Base-by-base conservation (phyloP, 148 eudicot species). In the Arbutus unedo region DNA sequence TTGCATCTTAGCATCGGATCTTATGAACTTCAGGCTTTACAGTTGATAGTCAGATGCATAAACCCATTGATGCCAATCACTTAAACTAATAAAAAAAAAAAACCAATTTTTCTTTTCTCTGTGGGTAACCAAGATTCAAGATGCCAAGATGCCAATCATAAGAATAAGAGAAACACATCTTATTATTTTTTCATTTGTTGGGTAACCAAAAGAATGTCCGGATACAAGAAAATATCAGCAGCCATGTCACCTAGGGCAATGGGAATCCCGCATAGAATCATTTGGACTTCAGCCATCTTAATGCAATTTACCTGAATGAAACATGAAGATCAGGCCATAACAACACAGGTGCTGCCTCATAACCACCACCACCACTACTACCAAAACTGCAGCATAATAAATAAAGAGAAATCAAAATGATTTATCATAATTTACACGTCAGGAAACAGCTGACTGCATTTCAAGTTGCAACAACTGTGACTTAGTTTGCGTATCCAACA, bases 401-500 rank as follows among this genome's bases (percentile, higher is more conserved):
- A 31, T 79, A 25, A 13, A 62, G 15, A 48, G 16, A 66, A 31
- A 31, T 23, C 8, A 41, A 78, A 21, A 79, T 3, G 8, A 59
- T 18, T 31, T 31, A 3, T 13, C 18, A 77, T 15, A 44, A 83
- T 59, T 73, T 44, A 79, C 62, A 23, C 31, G 48, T 23, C 82
- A 13, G 43, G 74, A 59, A 83, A 83, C 81, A 56, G 84, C 82
- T 85, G 66, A 87, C 74, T 79, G 56, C 31, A 45, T 79, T 85
- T 87, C 90, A 67, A 87, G 88, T 84, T 91, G 90, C 85, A 83
- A 79, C 85, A 94, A 82, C 56, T 85, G 84, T 43, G 89, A 85
- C 84, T 82, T 86, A 76, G 88, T 82, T 53, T 82, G 82, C 82
- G 88, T 88, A 82, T 95, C 96, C 85, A 94, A 55, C 70, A 84